phyloP scores from a whole-genome alignment of 495 filamentous ascomycete genomes.

The Filosporella fistucella region DNA sequence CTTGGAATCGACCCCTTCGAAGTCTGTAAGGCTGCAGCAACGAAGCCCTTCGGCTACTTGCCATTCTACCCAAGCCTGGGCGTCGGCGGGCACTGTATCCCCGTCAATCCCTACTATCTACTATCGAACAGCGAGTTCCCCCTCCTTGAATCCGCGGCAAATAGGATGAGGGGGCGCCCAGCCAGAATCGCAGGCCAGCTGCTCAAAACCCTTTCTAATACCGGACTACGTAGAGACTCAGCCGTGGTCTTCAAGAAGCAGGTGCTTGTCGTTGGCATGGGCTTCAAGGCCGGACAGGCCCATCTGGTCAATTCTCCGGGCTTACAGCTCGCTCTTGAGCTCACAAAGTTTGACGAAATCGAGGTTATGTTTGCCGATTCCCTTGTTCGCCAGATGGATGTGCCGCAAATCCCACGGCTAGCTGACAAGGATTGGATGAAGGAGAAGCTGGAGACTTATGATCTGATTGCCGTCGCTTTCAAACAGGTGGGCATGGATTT shows the following conservation, averaged over 20 bases:
- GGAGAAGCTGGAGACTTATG: constrained; percentile 23
- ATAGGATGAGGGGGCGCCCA: too few relatives aligned
- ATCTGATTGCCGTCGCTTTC: constrained; percentile 29
- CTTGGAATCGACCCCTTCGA: constrained; percentile 31
- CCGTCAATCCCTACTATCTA: too few relatives aligned
- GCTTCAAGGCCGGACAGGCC: constrained; percentile 30
- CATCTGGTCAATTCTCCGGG: too few relatives aligned
- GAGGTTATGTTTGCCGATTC: too few relatives aligned
- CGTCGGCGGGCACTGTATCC: constrained; percentile 37
- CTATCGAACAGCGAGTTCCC: too few relatives aligned
- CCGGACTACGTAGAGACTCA: constrained; percentile 29
- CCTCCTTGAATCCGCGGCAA: too few relatives aligned
- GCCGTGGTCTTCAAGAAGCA: constrained; percentile 24
- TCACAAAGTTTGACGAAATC: too few relatives aligned
- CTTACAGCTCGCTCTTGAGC: too few relatives aligned
- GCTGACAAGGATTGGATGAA: constrained; percentile 12
- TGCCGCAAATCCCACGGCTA: constrained; percentile 21
- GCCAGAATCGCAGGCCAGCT: constrained; percentile 37
- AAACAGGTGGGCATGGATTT: constrained; percentile 29
- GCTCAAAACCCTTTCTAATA: constrained; percentile 27
- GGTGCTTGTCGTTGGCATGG: constrained; percentile 30
- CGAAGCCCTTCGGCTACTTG: constrained; percentile 36
- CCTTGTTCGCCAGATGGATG: too few relatives aligned
- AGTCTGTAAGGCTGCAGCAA: constrained; percentile 30
- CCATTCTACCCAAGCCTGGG: constrained; percentile 30